Base-by-base conservation (phyloP, 192 early-diverging fungal species). In the Dissophora globulifera region DNA sequence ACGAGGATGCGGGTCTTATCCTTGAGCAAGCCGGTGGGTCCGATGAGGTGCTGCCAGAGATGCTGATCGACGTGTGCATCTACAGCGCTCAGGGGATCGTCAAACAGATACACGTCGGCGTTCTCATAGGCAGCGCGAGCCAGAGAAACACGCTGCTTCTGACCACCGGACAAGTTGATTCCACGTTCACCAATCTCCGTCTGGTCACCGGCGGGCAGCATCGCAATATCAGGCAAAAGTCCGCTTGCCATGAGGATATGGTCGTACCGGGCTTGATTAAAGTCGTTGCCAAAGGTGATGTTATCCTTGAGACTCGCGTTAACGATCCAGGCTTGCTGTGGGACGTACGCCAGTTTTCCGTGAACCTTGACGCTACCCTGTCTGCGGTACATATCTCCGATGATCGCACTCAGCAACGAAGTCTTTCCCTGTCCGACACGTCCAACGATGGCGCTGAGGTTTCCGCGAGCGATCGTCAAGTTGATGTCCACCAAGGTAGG, bases 161-260 rank as follows among this genome's bases (percentile, higher is more conserved):
- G 96, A 17, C 96, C 96, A 55, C 96, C 96, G 20, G 91, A 93
- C 35, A 98, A 79, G 32, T 93, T 96, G 65, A 95, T 90, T 42
- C 96, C 96, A 63, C 88, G 87, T 72, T 96, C 93, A 30, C 95
- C 94, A 75, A 95, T 94, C 67, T 98, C 96, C 7, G 94, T 95
- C 79, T 87, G 69, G 76, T 99, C 97, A 12, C 95, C 95, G 6
- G 83, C 93, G 6, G 90, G 82, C 26, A 98, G 79, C 27, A 95
- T 93, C 4, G 85, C 89, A 29, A 99, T 81, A 83, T 99, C 97
- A 6, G 85, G 85, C 40, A 85, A 86, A 31, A 99, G 82, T 11
- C 91, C 89, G 78, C 94, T 98, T 7, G 92, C 92, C 71, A 75
- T 75, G 57, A 99, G 76, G 13, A 88, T 83, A 25, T 66, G 71